Evolutionary conservation across 2,329 filamentous ascomycete species (phyloP).

Genomic region (Calonectria pteridis): DNA sequence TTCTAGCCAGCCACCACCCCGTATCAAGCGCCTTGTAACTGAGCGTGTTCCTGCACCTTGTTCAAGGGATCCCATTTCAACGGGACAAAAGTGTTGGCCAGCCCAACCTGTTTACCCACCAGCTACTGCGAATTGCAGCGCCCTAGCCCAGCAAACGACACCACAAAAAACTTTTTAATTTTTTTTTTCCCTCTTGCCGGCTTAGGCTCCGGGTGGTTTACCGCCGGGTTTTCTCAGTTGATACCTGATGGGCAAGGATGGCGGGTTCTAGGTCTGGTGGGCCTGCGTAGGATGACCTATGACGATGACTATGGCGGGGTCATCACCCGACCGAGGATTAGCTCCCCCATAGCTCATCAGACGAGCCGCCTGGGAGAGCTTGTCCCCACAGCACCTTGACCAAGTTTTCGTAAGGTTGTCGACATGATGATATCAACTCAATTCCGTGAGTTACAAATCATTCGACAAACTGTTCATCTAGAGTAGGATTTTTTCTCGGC

Average conservation of each 20-base stretch:
- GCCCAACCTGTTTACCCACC: neutral
- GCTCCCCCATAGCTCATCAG: neutral
- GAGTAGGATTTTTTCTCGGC: neutral
- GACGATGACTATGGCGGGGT: constrained; percentile 39
- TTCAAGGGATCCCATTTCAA: neutral
- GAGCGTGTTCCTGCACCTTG: constrained; percentile 5
- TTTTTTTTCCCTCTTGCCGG: neutral
- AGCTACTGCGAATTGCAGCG: neutral
- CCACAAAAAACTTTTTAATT: neutral
- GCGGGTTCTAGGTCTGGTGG: constrained; percentile 5
- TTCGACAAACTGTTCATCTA: neutral
- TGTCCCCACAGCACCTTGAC: neutral
- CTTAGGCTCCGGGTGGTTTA: constrained; percentile 16
- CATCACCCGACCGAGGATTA: constrained; percentile 7
- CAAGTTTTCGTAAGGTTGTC: constrained; percentile 1
- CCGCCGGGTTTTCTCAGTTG: constrained; percentile 30
- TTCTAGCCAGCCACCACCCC: neutral
- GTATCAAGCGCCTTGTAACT: neutral
- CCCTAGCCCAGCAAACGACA: neutral
- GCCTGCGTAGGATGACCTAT: constrained; percentile 36
- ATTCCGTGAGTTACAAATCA: neutral
- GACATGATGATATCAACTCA: constrained; percentile 3
- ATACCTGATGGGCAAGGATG: constrained; percentile 36
- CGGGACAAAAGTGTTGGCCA: neutral
- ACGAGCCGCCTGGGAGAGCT: neutral